Evolutionary conservation across 2,329 filamentous ascomycete species (phyloP).

Genomic region (Sclerotinia trifoliorum): DNA sequence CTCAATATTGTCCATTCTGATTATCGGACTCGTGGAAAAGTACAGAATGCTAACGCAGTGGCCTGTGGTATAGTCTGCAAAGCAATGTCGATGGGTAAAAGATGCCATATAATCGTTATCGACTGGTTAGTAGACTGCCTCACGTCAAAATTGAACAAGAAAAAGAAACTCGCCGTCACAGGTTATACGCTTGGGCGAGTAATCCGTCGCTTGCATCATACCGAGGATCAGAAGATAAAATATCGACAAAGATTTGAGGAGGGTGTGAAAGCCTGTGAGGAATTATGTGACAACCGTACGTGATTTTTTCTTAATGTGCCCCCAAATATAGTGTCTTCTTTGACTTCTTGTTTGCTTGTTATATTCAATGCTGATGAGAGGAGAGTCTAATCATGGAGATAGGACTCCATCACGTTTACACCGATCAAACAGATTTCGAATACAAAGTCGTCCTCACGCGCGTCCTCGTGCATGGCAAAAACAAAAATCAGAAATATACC

Average conservation of each 20-base stretch:
- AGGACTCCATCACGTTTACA: conserved; percentile 65
- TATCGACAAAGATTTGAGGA: conserved; percentile 39
- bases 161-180: conserved; percentile 27
- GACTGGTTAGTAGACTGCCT: conserved; percentile 49
- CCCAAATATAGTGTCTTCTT: neutral
- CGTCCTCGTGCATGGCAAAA: conserved; percentile 45
- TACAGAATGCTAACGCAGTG: neutral
- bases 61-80: conserved; percentile 41
- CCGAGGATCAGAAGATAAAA: conserved; percentile 44
- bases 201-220: conserved; percentile 34
- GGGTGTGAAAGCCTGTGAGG: conserved; percentile 42
- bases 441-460: conserved; percentile 64
- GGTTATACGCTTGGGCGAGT: conserved; percentile 32
- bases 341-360: neutral
- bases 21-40: neutral
- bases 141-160: conserved; percentile 38
- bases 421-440: conserved; percentile 59
- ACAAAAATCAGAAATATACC: conserved; percentile 56
- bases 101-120: conserved; percentile 46
- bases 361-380: conserved; percentile 10
- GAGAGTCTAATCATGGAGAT: conserved; percentile 8
- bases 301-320: conserved; percentile 23
- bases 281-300: conserved; percentile 52
- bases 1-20: neutral
- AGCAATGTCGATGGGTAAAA: conserved; percentile 41